phyloP scores from a whole-genome alignment of 345 rosid genomes.

The Linum lewisii region DNA sequence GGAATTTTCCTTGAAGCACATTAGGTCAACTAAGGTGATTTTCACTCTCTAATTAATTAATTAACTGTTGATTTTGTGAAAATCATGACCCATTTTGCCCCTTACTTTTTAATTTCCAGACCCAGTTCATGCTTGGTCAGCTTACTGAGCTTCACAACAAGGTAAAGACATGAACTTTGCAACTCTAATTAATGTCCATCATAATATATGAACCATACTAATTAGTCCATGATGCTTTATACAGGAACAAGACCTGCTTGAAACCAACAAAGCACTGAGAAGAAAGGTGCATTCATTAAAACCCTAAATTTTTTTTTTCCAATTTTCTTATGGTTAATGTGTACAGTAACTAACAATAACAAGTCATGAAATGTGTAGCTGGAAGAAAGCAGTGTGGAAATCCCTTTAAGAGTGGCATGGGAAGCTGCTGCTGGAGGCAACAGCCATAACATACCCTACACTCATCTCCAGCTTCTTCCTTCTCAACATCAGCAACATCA shows the following conservation, averaged over 20 bases:
- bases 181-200: neutral
- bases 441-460: constrained; percentile 9
- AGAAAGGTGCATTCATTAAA: constrained; percentile 41
- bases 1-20: constrained; percentile 62
- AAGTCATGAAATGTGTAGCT: constrained; percentile 15
- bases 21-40: constrained; percentile 63
- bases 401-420: constrained; percentile 34
- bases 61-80: no score
- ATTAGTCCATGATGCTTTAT: neutral
- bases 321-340: neutral
- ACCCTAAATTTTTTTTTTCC: neutral
- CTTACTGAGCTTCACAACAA: constrained; percentile 40
- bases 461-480: constrained; percentile 20
- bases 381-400: constrained; percentile 26
- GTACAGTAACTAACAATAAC: neutral
- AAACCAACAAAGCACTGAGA: constrained; percentile 31
- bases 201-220: neutral
- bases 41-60: neutral
- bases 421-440: constrained; percentile 22
- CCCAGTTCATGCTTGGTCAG: constrained; percentile 42
- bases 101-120: no score
- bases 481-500: constrained; percentile 15
- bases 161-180: constrained; percentile 19
- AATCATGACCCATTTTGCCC: neutral
- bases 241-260: constrained; percentile 45